These are phyloP conservation scores for Collybia mongolica DNA, from an alignment of 768 basidiomycete genomes.

Conservation along the genomic window DNA sequence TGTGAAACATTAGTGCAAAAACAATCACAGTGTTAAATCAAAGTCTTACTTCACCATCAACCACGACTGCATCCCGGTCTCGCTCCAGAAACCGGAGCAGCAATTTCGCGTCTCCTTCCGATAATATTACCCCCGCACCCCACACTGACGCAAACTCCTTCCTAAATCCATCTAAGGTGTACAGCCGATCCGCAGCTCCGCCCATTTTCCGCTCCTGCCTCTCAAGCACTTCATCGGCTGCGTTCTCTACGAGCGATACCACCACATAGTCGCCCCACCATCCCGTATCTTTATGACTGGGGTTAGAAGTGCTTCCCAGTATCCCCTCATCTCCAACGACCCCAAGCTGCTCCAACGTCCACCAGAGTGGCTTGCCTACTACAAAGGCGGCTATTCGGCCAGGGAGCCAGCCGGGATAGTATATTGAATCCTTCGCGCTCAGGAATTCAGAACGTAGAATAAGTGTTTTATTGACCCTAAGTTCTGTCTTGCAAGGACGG, in stretches of 20 bases:
- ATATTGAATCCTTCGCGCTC: conserved; percentile 55
- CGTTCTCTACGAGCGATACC: conserved; percentile 59
- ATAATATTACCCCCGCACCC: conserved; percentile 33
- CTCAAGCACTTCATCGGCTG: conserved; percentile 55
- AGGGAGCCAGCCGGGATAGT: conserved; percentile 68
- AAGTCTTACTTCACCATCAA: conserved; percentile 62
- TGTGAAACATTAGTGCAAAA: not conserved
- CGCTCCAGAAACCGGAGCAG: conserved; percentile 78
- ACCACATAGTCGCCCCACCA: conserved; percentile 77
- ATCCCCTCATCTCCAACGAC: conserved; percentile 65
- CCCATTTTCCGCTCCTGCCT: conserved; percentile 40
- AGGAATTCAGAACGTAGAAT: conserved; percentile 57
- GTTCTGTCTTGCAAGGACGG: conserved; percentile 68
- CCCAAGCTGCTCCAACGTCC: conserved; percentile 80
- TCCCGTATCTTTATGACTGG: conserved; percentile 37
- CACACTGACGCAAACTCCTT: conserved; percentile 49
- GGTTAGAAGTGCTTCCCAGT: conserved; percentile 19
- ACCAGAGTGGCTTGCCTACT: conserved; percentile 81
- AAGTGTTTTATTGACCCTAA: conserved; percentile 42
- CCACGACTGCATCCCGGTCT: conserved; percentile 63
- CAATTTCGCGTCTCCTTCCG: conserved; percentile 64
- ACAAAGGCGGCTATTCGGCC: conserved; percentile 68
- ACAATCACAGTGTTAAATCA: not conserved
- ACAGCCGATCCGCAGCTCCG: conserved; percentile 59
- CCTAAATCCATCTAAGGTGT: conserved; percentile 60